Evolutionary conservation across 1,284 basidiomycete genomes (phyloP), one percentile per base, ranked within the genome.

Genomic region (Trichosporon inkin): DNA sequence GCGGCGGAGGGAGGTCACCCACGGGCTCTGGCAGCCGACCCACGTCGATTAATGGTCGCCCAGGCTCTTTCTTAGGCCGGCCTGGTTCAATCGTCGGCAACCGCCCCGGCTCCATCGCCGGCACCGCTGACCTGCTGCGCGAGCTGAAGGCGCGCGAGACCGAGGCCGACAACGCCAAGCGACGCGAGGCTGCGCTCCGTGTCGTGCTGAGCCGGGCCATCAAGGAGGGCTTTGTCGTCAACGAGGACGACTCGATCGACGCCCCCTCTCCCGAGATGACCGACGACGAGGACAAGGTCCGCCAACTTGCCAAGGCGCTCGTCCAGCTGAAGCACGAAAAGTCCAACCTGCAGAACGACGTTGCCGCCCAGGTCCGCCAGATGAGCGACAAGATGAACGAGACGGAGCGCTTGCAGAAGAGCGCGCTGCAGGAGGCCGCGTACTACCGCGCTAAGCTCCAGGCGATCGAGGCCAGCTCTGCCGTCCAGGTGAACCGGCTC

Each of bases 391-490:
- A 87, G 53, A 78, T 95, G 6, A 82, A 84, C 14, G 90, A 93
- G 64, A 87, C 89, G 1, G 92, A 97, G 66, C 85, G 88, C 38
- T 80, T 87, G 58, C 88, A 89, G 65, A 79, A 83, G 5, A 87
- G 85, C 53, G 95, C 96, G 1, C 78, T 92, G 6, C 92, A 99
- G 75, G 96, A 99, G 77, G 90, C 95, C 1, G 91, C 94, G 1
- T 99, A 90, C 80, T 97, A 93, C 76, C 91, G 95, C 52, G 91
- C 94, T 53, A 98, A 98, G 79, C 81, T 96, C 11, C 83, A 86
- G 4, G 92, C 95, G 0, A 80, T 92, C 61, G 96, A 99, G 74
- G 80, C 84, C 1, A 83, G 84, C 55, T 85, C 85, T 17, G 81
- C 85, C 6, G 77, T 79, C 6, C 92, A 96, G 41, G 70, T 86